Evolutionary conservation across 148 eudicot species (phyloP).

Genomic region (Arctostaphylos glauca): DNA sequence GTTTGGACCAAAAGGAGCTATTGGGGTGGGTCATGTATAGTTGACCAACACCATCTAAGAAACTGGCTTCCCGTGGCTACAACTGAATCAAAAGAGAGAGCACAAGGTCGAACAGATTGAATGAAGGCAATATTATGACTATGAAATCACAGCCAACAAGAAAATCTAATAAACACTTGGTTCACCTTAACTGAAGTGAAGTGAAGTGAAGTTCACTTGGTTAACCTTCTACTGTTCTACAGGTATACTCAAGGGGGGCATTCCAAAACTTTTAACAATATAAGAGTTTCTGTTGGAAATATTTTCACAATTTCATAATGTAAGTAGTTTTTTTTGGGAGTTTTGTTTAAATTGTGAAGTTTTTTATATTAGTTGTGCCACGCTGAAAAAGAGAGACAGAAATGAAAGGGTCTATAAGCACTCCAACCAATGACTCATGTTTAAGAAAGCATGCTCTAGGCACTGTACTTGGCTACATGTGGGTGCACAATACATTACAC

Average conservation of each 20-base stretch:
- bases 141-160: not conserved
- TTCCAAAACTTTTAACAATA: not conserved
- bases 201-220: not conserved
- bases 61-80: not conserved
- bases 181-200: not conserved
- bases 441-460: too few relatives aligned
- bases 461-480: too few relatives aligned
- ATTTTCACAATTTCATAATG: too few relatives aligned
- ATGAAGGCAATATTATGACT: not conserved
- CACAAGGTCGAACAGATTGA: not conserved
- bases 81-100: not conserved
- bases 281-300: not conserved
- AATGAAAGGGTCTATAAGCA: too few relatives aligned
- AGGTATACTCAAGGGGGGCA: not conserved
- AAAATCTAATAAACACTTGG: not conserved
- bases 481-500: too few relatives aligned
- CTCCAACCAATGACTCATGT: too few relatives aligned
- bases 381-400: too few relatives aligned
- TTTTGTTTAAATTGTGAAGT: too few relatives aligned
- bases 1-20: too few relatives aligned
- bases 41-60: not conserved
- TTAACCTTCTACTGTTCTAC: not conserved
- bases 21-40: too few relatives aligned
- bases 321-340: too few relatives aligned
- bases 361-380: too few relatives aligned